Base-by-base conservation (phyloP, 192 early-diverging fungal species). In the Umbelopsis sp. region DNA sequence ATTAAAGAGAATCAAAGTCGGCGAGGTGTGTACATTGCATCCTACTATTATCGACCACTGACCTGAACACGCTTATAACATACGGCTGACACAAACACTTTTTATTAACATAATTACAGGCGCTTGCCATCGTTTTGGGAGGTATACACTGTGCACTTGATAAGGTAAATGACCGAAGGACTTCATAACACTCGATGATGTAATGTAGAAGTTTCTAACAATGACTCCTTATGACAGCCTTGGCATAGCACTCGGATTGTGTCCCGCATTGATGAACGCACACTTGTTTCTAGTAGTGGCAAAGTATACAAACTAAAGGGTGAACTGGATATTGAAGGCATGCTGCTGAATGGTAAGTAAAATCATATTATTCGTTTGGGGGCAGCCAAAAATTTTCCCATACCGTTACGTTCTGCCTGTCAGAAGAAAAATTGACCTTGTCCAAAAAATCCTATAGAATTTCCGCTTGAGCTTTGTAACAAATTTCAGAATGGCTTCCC, bases 171-270 rank as follows among this genome's bases (percentile, higher is more conserved):
- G 27, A 16, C 11, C 52, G 30, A 27, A n/a, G n/a, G n/a, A n/a
- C n/a, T n/a, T n/a, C n/a, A n/a, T n/a, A n/a, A n/a, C n/a, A n/a
- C n/a, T n/a, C n/a, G 4, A 35, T 61, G 13, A 41, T 41, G 37
- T 41, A 41, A 41, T 6, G 10, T 41, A 6, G 10, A 41, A 10
- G 2, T 10, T 41, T 41, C 37, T 41, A 41, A 49, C 12, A 49
- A 16, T 16, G 12, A 49, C 20, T 49, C 48, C 20, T 6, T 33
- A 16, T 18, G 9, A 61, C 4, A 61, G 55, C 55, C 55, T 8
- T 61, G 55, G 55, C 55, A 61, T n/a, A 61, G 55, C 16, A 61
- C 55, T 16, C 21, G 55, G 30, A 61, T 61, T 35, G 55, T 61
- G 27, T 61, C 55, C 3, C 55, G 55, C 2, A 61, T 61, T 16